Conservation (phyloP, 2,329 filamentous ascomycete species). For the Penicillium frequentans region DNA sequence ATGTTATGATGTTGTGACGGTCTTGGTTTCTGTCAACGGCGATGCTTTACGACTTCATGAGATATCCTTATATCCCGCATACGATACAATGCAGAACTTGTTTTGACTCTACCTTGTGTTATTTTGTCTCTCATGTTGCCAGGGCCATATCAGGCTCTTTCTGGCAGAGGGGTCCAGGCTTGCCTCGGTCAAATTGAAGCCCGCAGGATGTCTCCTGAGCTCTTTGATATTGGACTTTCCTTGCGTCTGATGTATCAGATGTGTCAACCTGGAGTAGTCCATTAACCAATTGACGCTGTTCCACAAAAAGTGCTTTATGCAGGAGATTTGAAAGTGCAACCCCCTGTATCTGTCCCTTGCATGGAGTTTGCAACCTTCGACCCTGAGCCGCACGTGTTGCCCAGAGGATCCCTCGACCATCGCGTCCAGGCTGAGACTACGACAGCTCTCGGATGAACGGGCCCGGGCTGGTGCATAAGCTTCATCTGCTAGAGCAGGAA, state of each 20-base stretch:
- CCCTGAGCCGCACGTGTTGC: slow-evolving; percentile 17
- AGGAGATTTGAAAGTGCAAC: slow-evolving; percentile 1
- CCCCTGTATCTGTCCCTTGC: slow-evolving; percentile 18
- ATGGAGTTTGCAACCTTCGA: slow-evolving; percentile 12
- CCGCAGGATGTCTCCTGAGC: slow-evolving; percentile 5
- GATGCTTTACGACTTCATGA: slow-evolving; percentile 16
- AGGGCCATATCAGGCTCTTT: background rate
- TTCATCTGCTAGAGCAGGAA: slow-evolving; percentile 4
- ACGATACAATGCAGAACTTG: slow-evolving; percentile 7
- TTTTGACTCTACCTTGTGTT: background rate
- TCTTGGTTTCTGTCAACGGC: slow-evolving; percentile 2
- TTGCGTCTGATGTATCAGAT: slow-evolving; percentile 24
- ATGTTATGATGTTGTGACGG: background rate
- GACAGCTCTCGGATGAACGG: slow-evolving; percentile 11
- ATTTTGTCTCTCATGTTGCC: background rate
- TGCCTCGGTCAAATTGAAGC: background rate
- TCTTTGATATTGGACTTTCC: slow-evolving; percentile 18
- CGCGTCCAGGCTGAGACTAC: background rate
- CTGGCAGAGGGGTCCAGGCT: background rate
- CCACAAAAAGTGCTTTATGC: slow-evolving; percentile 3
- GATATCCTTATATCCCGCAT: slow-evolving; percentile 15
- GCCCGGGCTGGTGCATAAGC: slow-evolving; percentile 16
- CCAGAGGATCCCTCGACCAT: slow-evolving; percentile 4
- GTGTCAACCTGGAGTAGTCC: slow-evolving; percentile 3
- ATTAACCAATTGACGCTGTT: background rate